Evolutionary conservation across 345 rosid species (phyloP), one percentile per base, ranked within the genome.

Genomic region (Balakata baccata): DNA sequence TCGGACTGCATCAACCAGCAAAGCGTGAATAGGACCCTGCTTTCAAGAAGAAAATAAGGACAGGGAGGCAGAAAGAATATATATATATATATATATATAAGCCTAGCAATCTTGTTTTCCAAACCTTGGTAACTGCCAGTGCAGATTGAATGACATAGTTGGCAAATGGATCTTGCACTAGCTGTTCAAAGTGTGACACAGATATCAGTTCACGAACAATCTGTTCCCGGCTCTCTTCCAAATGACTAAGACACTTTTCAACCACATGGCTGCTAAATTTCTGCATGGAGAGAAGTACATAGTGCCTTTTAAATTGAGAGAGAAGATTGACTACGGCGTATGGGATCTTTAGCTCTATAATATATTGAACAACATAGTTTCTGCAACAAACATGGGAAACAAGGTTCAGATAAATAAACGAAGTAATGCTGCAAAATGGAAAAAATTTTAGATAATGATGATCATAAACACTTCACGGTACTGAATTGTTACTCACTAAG

Each of bases 191-290:
- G 75, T 81, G 80, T 46, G 85, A 74, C 70, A 82, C 85, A 2
- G 82, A 86, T 60, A 85, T 81, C 50, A 91, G 79, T 75, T 87
- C 94, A 13, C 45, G 80, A 49, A 89, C 62, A 22, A 91, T 86
- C 45, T 84, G 89, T 39, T 85, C 59, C 67, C 94, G 79, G 72
- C 87, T 83, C 71, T 85, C 85, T 61, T 80, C 82, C 65, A 80
- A 70, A 76, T 78, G 49, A 80, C 81, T 85, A 43, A 91, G 87
- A 80, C 89, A 87, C 77, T 84, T 89, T 72, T 91, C 91, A 58
- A 89, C 87, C 45, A 91, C 97, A 72, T 91, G 92, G 74, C 96
- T 90, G 84, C 96, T 83, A 66, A 81, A 90, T 78, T 90, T 90
- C 79, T 91, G 92, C 75, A 67, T 77, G 6, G 97, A 86, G 67